Percentiles rank a stretch among this genome's conserved stretches.
These are phyloP conservation scores for Annulohypoxylon stygium DNA, from an alignment of 495 filamentous ascomycete species.

Conservation along the genomic window DNA sequence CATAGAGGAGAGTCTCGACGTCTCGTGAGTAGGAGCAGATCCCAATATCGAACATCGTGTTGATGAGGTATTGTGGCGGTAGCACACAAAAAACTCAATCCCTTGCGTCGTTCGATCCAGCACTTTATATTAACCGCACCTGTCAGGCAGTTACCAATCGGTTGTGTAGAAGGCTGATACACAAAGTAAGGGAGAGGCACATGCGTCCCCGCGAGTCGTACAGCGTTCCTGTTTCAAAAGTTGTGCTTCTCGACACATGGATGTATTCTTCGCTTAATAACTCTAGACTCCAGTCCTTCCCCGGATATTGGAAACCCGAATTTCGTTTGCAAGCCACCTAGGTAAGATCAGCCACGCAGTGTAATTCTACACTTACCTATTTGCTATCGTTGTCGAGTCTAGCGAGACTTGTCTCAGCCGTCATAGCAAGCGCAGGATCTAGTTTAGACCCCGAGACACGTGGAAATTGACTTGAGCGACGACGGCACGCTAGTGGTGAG, in stretches of 20 bases:
- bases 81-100: conserved; percentile 26
- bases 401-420: conserved; percentile 30
- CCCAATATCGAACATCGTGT: conserved; percentile 31
- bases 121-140: conserved; percentile 12
- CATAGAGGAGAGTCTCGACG: background rate
- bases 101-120: conserved; percentile 37
- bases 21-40: conserved; percentile 21
- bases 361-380: conserved; percentile 5
- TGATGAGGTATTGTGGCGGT: conserved; percentile 18
- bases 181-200: conserved; percentile 33
- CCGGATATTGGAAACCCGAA: conserved; percentile 8
- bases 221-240: conserved; percentile 10
- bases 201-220: conserved; percentile 13
- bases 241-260: background rate
- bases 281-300: background rate
- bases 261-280: conserved; percentile 15
- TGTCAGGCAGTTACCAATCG: conserved; percentile 13
- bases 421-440: conserved; percentile 11
- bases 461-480: conserved; percentile 10
- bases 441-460: conserved; percentile 13
- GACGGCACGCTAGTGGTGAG: background rate
- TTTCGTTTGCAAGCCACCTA: conserved; percentile 4
- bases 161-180: conserved; percentile 17
- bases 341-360: conserved; percentile 5
- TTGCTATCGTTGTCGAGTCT: background rate